phyloP scores from a whole-genome alignment of 176 grass and related monocot species.

The Ampelocalamus luodianensis region DNA sequence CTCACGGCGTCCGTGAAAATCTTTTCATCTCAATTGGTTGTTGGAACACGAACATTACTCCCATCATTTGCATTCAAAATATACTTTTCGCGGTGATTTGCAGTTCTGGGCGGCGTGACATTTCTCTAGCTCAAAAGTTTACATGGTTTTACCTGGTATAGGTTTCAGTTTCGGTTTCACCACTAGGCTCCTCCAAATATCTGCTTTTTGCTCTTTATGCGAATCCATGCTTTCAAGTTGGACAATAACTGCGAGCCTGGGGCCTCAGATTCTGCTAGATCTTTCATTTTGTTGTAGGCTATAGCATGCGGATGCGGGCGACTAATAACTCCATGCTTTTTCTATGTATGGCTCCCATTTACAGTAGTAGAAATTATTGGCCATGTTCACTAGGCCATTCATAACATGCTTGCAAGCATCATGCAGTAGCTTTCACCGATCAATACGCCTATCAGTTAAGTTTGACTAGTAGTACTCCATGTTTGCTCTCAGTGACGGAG shows the following conservation, averaged over 20 bases:
- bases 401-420: slow-evolving; percentile 17
- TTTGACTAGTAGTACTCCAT: not conserved
- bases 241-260: slow-evolving; percentile 23
- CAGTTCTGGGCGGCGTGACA: not conserved
- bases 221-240: slow-evolving; percentile 14
- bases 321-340: slow-evolving; percentile 18
- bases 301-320: not conserved
- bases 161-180: slow-evolving; percentile 21
- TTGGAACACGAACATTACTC: not conserved
- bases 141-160: slow-evolving; percentile 10
- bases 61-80: not conserved
- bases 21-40: not conserved
- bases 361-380: not conserved
- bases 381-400: not conserved
- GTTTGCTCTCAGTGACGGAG: slow-evolving; percentile 69
- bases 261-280: slow-evolving; percentile 36
- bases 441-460: not conserved
- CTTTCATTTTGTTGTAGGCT: slow-evolving; percentile 18
- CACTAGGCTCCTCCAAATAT: slow-evolving; percentile 15
- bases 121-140: not conserved
- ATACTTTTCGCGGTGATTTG: not conserved
- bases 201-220: slow-evolving; percentile 19
- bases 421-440: not conserved
- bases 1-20: not conserved
- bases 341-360: not conserved